These are phyloP conservation scores for Boechera divaricarpa DNA, from an alignment of 345 rosid species.

Conservation along the genomic window DNA sequence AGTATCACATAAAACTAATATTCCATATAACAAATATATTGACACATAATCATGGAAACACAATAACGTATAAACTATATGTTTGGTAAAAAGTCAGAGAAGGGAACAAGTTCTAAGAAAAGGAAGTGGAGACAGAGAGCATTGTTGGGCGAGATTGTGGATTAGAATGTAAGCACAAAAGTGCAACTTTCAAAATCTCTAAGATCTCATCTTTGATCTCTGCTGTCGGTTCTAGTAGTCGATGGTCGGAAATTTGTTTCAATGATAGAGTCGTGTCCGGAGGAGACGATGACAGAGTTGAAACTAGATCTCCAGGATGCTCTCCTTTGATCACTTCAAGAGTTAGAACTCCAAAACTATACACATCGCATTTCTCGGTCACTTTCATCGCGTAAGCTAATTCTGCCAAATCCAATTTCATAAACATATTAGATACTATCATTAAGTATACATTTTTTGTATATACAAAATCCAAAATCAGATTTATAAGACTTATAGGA, in stretches of 20 bases:
- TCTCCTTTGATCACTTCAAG: slow-evolving; percentile 50
- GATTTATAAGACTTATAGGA: neutral
- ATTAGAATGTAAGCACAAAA: slow-evolving; percentile 37
- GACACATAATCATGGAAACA: neutral
- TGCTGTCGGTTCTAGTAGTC: slow-evolving; percentile 26
- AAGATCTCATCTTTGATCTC: slow-evolving; percentile 16
- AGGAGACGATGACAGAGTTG: slow-evolving; percentile 20
- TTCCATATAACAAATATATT: neutral
- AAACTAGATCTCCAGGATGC: slow-evolving; percentile 49
- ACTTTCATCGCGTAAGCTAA: slow-evolving; percentile 50
- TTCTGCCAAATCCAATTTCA: slow-evolving; percentile 43
- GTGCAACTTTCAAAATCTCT: slow-evolving; percentile 32
- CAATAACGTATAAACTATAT: neutral
- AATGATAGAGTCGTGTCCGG: neutral
- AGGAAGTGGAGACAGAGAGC: slow-evolving; percentile 42
- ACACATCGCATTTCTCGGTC: slow-evolving; percentile 54
- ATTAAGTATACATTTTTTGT: neutral
- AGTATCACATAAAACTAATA: neutral
- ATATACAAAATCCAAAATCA: neutral
- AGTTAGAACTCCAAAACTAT: slow-evolving; percentile 52
- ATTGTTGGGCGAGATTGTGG: slow-evolving; percentile 50
- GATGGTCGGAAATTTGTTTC: slow-evolving; percentile 15
- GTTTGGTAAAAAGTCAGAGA: neutral
- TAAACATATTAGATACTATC: neutral
- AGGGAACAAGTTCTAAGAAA: slow-evolving; percentile 8